Percentiles rank a stretch among this genome's conserved stretches.
Evolutionary conservation across 176 grass and related monocot species (phyloP).

Genomic region (Hordeum vulgare): MorexV3_pseudomolecules_assembly NC_058521.1:27566196-27566695

Average conservation of each 20-base stretch:
- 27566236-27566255: conserved; percentile 17
- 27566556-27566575: conserved; percentile 45
- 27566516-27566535: conserved; percentile 40
- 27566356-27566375: conserved; percentile 24
- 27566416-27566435: conserved; percentile 69
- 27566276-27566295: conserved; percentile 15
- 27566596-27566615: background rate
- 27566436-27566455: conserved; percentile 38
- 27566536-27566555: conserved; percentile 53
- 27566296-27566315: background rate
- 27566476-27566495: conserved; percentile 29
- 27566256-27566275: conserved; percentile 27
- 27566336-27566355: conserved; percentile 19
- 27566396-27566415: background rate
- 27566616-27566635: no score
- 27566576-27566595: conserved; percentile 39
- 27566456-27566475: conserved; percentile 31
- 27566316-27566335: conserved; percentile 24
- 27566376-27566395: conserved; percentile 49
- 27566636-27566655: no score
- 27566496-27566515: conserved; percentile 48
- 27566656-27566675: background rate
- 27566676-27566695: no score
- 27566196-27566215: conserved; percentile 92
- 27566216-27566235: conserved; percentile 68